Evolutionary conservation across 768 basidiomycete genomes (phyloP), one percentile per base, ranked within the genome.

Genomic region (Melanogaster broomeanus): DNA sequence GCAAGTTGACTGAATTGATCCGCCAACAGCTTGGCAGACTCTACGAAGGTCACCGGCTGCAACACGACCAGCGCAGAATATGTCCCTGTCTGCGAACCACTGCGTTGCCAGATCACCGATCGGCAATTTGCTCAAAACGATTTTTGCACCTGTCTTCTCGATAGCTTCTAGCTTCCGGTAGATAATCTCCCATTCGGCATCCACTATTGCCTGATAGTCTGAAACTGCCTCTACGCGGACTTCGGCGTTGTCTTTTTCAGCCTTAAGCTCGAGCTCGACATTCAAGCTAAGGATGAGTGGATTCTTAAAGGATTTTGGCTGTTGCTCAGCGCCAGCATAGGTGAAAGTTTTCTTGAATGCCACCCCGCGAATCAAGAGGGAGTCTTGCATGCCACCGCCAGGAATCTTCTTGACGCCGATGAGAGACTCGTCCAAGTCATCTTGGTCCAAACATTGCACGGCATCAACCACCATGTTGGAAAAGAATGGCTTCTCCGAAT

Each of bases 331-430:
- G 42, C 97, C 97, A 19, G 97, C 97, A 60, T 99, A 99, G 2
- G 94, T 95, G 73, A 99, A 99, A 0, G 97, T 99, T 77, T 99
- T 99, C 72, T 98, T 98, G 85, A 98, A 99, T 0, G 97, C 85
- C 42, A 99, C 97, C 34, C 97, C 96, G 50, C 77, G 74, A 65
- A 99, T 79, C 39, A 98, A 78, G 13, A 88, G 79, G 3, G 94
- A 96, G 69, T 98, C 97, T 72, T 98, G 93, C 87, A 97, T 90
- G 52, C 91, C 97, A 41, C 97, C 97, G 45, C 97, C 97, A 21
- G 97, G 84, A 42, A 98, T 90, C 76, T 98, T 97, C 77, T 98
- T 98, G 48, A 97, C 88, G 12, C 96, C 96, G 57, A 99, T 98
- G 57, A 98, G 80, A 10, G 88, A 91, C 65, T 98, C 95, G 67